These are phyloP conservation scores for Lecanicillium sp. DNA, from an alignment of 2,329 filamentous ascomycete genomes.

Conservation along the genomic window DNA sequence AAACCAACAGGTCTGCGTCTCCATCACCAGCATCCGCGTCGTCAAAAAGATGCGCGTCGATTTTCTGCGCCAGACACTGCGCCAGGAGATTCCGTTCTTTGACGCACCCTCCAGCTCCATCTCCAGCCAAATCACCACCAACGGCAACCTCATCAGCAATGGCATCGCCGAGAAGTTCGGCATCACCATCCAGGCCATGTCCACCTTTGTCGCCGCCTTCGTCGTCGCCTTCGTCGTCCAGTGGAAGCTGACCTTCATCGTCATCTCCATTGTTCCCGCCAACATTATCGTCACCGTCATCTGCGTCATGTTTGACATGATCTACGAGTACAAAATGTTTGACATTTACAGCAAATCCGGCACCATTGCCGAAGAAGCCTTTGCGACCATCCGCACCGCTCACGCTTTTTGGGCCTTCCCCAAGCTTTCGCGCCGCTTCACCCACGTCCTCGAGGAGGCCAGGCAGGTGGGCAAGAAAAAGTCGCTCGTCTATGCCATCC, in stretches of 20 bases:
- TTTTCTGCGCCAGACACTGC: constrained; percentile 32
- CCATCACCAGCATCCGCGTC: constrained; percentile 31
- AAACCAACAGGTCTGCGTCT: constrained; percentile 30
- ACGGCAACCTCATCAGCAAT: constrained; percentile 39
- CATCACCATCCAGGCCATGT: constrained; percentile 33
- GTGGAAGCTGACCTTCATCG: constrained; percentile 38
- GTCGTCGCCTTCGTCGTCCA: constrained; percentile 35
- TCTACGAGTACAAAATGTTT: constrained; percentile 38
- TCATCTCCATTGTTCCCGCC: constrained; percentile 39
- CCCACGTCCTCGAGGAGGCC: constrained; percentile 35
- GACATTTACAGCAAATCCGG: constrained; percentile 37
- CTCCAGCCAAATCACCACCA: constrained; percentile 41
- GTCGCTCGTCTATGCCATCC: constrained; percentile 34
- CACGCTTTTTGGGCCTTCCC: constrained; percentile 46
- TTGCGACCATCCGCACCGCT: constrained; percentile 42
- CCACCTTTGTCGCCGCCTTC: constrained; percentile 35
- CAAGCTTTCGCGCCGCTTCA: constrained; percentile 36
- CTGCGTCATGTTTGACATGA: constrained; percentile 34
- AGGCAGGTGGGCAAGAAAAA: constrained; percentile 36
- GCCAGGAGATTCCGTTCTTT: constrained; percentile 52
- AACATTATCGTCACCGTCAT: constrained; percentile 35
- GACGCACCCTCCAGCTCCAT: constrained; percentile 41
- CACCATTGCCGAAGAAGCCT: constrained; percentile 42
- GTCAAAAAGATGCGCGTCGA: constrained; percentile 32
- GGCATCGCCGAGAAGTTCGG: constrained; percentile 42